Evolutionary conservation across 495 filamentous ascomycete species (phyloP).

Genomic region (Penicillium lividum): DNA sequence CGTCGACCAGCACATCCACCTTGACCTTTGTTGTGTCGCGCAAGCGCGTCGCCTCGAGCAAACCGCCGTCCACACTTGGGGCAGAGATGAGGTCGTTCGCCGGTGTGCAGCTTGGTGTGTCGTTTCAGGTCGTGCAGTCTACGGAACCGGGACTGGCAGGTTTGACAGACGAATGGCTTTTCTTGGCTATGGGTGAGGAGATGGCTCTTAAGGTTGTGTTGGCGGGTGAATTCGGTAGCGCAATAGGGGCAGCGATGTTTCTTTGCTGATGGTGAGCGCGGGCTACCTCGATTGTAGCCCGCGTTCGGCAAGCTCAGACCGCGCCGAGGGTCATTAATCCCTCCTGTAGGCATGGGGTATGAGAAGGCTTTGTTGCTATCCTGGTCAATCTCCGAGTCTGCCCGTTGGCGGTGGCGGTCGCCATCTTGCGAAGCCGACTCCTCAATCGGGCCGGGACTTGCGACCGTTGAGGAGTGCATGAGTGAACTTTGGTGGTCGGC

Average conservation of each 20-base stretch:
- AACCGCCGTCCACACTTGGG: conserved; percentile 92
- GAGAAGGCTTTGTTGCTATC: conserved; percentile 55
- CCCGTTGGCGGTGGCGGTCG: conserved; percentile 38
- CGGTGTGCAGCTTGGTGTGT: conserved; percentile 94
- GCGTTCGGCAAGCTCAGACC: conserved; percentile 77
- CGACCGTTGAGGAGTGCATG: conserved; percentile 46
- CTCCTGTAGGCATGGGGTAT: conserved; percentile 50
- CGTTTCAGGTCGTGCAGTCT: conserved; percentile 94
- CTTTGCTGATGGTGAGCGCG: conserved; percentile 74
- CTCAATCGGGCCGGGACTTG: conserved; percentile 50
- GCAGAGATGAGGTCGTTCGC: conserved; percentile 92
- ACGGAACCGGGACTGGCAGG: conserved; percentile 86
- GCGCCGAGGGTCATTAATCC: conserved; percentile 54
- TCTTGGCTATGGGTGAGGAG: conserved; percentile 97
- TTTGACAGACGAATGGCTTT: conserved; percentile 90
- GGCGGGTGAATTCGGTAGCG: conserved; percentile 92
- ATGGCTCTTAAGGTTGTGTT: conserved; percentile 99
- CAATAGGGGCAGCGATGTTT: conserved; percentile 97
- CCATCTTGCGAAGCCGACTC: conserved; percentile 47
- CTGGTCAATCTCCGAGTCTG: conserved; percentile 41
- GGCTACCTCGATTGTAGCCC: conserved; percentile 58
- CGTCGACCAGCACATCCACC: conserved; percentile 92
- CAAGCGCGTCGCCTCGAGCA: conserved; percentile 91
- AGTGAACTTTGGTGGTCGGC: conserved; percentile 34
- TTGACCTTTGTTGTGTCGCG: conserved; percentile 92